Conservation (phyloP, 805 yeast genomes). For the Cyberlindnera lachancei region DNA sequence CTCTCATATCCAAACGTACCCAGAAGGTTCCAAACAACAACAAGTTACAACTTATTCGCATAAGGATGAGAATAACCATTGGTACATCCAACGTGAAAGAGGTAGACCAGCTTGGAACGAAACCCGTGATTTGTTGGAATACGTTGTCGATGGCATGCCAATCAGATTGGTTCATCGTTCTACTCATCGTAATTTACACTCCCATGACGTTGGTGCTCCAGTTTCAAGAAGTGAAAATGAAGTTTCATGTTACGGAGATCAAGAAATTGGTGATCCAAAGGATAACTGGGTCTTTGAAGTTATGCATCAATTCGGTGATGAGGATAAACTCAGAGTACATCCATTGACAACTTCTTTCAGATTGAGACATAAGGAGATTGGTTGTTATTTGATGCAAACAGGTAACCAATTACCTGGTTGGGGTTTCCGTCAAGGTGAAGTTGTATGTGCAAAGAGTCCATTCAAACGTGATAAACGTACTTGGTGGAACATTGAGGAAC, state of each 20-base stretch:
- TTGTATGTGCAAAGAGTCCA: slow-evolving; percentile 65
- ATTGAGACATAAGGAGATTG: slow-evolving; percentile 55
- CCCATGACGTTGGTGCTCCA: slow-evolving; percentile 62
- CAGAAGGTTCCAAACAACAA: slow-evolving; percentile 71
- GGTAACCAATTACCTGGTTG: slow-evolving; percentile 83
- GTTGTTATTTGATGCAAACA: slow-evolving; percentile 81
- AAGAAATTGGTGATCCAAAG: slow-evolving; percentile 56
- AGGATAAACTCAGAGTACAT: slow-evolving; percentile 50
- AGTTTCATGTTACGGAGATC: slow-evolving; percentile 73
- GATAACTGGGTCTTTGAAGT: slow-evolving; percentile 77
- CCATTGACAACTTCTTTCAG: slow-evolving; percentile 83
- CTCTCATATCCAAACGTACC: slow-evolving; percentile 66
- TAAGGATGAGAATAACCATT: slow-evolving; percentile 67
- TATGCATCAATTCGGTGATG: slow-evolving; percentile 48
- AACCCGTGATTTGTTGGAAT: slow-evolving; percentile 20
- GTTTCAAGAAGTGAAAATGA: slow-evolving; percentile 62
- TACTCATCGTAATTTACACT: slow-evolving; percentile 62
- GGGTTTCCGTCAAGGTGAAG: slow-evolving; percentile 99
- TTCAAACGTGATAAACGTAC: slow-evolving; percentile 73
- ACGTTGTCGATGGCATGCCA: slow-evolving; percentile 48
- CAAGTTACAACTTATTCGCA: slow-evolving; percentile 76
- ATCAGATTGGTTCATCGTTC: slow-evolving; percentile 56
- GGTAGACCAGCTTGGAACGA: slow-evolving; percentile 28
- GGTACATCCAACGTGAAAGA: slow-evolving; percentile 56
- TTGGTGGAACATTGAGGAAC: slow-evolving; percentile 83